A percentile compares a stretch with the other conserved stretches of the same genome.
Evolutionary conservation across 2,329 filamentous ascomycete genomes (phyloP).

Genomic region (Metarhizium humberi): DNA sequence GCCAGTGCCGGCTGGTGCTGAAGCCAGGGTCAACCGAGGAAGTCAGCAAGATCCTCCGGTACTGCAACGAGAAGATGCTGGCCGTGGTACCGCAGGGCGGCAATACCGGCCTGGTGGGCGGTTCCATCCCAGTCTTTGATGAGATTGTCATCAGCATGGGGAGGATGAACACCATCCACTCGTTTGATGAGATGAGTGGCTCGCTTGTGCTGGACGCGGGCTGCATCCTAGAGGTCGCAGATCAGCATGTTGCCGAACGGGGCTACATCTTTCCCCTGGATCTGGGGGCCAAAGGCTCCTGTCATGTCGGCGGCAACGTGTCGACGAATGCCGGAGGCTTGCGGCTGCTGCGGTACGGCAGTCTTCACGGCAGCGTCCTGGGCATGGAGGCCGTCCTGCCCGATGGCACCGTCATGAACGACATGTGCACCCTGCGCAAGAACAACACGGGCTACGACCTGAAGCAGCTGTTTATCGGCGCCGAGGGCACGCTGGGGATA

Average conservation of each 20-base stretch:
- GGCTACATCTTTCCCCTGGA: conserved; percentile 92
- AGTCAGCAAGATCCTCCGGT: conserved; percentile 82
- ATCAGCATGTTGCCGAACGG: conserved; percentile 74
- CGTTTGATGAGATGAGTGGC: conserved; percentile 88
- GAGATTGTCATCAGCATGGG: conserved; percentile 90
- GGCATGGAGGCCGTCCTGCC: conserved; percentile 90
- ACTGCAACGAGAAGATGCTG: conserved; percentile 88
- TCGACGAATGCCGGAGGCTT: conserved; percentile 92
- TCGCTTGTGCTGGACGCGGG: conserved; percentile 86
- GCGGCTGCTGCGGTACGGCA: conserved; percentile 83
- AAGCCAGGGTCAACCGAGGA: conserved; percentile 79
- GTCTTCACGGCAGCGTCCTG: conserved; percentile 84
- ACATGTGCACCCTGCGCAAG: conserved; percentile 81
- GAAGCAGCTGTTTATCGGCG: conserved; percentile 94
- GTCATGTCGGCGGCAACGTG: conserved; percentile 92
- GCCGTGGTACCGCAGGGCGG: conserved; percentile 96
- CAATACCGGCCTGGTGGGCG: conserved; percentile 92
- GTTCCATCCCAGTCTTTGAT: conserved; percentile 93
- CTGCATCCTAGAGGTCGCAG: conserved; percentile 80
- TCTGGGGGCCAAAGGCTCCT: conserved; percentile 94
- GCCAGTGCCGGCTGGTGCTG: conserved; percentile 77
- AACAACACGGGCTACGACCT: conserved; percentile 99
- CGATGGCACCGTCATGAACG: conserved; percentile 85
- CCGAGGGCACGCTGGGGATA: conserved; percentile 89
- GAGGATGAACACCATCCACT: conserved; percentile 84